Evolutionary conservation across 2,329 filamentous ascomycete species (phyloP).

Genomic region (Macrophomina tecta): DNA sequence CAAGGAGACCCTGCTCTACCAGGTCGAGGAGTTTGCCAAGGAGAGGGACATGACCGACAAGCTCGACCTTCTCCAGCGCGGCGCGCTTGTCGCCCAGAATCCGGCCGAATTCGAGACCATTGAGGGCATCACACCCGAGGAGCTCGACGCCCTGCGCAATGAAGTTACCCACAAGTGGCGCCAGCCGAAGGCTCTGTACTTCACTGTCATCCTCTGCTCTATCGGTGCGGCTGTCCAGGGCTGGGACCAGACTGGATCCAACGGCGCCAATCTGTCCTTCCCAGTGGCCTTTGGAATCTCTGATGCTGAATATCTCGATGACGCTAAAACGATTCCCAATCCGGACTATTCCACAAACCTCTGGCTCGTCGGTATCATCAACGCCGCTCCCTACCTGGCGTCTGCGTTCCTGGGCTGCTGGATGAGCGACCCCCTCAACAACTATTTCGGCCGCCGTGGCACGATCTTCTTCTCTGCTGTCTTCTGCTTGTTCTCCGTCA

Average conservation of each 20-base stretch:
- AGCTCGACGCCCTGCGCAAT: constrained; percentile 64
- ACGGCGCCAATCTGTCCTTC: constrained; percentile 66
- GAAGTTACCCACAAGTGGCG: constrained; percentile 70
- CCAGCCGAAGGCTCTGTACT: constrained; percentile 63
- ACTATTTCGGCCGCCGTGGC: constrained; percentile 39
- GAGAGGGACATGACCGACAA: constrained; percentile 65
- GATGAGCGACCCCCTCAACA: constrained; percentile 39
- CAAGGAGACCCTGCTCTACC: constrained; percentile 55
- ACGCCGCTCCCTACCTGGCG: constrained; percentile 32
- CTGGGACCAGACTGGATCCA: constrained; percentile 66
- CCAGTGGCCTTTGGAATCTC: constrained; percentile 61
- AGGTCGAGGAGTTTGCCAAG: constrained; percentile 68
- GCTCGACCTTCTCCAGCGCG: constrained; percentile 66
- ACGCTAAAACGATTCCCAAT: constrained; percentile 27
- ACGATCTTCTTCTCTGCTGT: constrained; percentile 38
- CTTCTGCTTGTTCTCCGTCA: constrained; percentile 41
- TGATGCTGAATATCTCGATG: constrained; percentile 34
- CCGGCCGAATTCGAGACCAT: constrained; percentile 68
- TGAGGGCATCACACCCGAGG: constrained; percentile 64
- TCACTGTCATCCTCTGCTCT: constrained; percentile 71
- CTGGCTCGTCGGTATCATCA: constrained; percentile 39
- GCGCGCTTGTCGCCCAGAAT: constrained; percentile 76
- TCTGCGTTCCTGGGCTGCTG: constrained; percentile 34
- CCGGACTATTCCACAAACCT: constrained; percentile 36
- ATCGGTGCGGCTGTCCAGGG: constrained; percentile 72